Conservation (phyloP, 352 stramenopile species). For the Discostella stelligera region DNA sequence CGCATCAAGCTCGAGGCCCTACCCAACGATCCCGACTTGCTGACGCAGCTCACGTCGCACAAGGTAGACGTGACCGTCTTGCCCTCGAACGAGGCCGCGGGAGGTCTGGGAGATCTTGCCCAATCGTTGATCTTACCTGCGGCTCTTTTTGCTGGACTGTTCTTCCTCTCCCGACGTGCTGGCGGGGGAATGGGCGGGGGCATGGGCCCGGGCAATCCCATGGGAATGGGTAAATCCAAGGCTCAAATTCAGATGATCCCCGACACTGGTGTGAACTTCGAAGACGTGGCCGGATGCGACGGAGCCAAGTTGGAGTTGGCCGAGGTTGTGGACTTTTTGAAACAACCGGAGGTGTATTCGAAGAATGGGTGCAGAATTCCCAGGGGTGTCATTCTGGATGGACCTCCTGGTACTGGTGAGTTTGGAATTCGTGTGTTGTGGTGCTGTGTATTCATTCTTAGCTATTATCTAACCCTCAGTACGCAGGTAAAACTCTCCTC, state of each 20-base stretch:
- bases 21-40: slow-evolving; percentile 81
- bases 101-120: slow-evolving; percentile 71
- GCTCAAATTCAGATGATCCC: slow-evolving; percentile 60
- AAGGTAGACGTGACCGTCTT: slow-evolving; percentile 83
- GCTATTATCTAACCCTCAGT: background rate
- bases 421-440: background rate
- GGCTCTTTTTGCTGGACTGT: slow-evolving; percentile 82
- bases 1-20: slow-evolving; percentile 79
- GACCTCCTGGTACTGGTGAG: slow-evolving; percentile 86
- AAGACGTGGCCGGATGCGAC: slow-evolving; percentile 92
- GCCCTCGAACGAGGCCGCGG: slow-evolving; percentile 69
- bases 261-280: slow-evolving; percentile 84
- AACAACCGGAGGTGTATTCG: slow-evolving; percentile 88
- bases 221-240: slow-evolving; percentile 81
- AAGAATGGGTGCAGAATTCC: slow-evolving; percentile 91
- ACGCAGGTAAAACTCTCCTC: slow-evolving; percentile 91
- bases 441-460: background rate
- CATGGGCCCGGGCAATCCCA: slow-evolving; percentile 64
- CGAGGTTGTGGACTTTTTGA: slow-evolving; percentile 94
- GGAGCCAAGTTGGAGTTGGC: slow-evolving; percentile 90
- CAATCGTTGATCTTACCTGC: slow-evolving; percentile 80
- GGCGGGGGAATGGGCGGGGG: slow-evolving; percentile 48
- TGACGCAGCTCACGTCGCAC: slow-evolving; percentile 77
- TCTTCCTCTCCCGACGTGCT: slow-evolving; percentile 79
- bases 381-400: slow-evolving; percentile 90